Conservation (phyloP, 2,329 filamentous ascomycete species). For the Colletotrichum horii region DNA sequence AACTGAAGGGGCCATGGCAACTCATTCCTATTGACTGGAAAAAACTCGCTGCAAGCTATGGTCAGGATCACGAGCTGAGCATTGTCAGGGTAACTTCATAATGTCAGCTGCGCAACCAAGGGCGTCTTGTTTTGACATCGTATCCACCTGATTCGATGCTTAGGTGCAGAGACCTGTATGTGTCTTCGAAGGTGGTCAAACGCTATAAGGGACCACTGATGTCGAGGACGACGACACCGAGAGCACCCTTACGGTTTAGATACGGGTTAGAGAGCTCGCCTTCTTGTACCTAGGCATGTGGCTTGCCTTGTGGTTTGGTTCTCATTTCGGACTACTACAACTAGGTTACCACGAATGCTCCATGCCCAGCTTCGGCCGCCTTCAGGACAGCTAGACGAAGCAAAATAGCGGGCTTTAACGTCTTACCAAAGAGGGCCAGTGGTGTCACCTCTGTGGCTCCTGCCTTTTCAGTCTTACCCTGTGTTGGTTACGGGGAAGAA, state of each 20-base stretch:
- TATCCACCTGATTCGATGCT: neutral
- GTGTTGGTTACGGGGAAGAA: neutral
- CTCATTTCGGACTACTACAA: neutral
- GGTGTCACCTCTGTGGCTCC: neutral
- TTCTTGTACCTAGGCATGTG: neutral
- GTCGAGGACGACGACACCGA: neutral
- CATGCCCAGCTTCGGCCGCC: neutral
- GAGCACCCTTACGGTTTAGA: neutral
- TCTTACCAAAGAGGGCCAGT: neutral
- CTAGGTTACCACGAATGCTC: neutral
- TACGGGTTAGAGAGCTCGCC: neutral
- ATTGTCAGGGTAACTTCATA: slow-evolving; percentile 16
- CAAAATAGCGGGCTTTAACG: neutral
- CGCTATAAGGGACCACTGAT: neutral
- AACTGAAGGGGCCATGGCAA: slow-evolving; percentile 14
- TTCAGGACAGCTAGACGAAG: neutral
- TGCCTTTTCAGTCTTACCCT: neutral
- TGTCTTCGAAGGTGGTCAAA: neutral
- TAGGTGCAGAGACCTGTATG: neutral
- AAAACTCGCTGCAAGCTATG: slow-evolving; percentile 26
- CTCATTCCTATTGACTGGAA: slow-evolving; percentile 36
- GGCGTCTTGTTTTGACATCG: neutral
- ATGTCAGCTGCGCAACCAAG: neutral
- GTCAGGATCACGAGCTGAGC: slow-evolving; percentile 25
- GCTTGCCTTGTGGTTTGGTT: neutral